These are phyloP conservation scores for Eucalyptus globulus DNA, from an alignment of 345 rosid species.

Conservation along the genomic window DNA sequence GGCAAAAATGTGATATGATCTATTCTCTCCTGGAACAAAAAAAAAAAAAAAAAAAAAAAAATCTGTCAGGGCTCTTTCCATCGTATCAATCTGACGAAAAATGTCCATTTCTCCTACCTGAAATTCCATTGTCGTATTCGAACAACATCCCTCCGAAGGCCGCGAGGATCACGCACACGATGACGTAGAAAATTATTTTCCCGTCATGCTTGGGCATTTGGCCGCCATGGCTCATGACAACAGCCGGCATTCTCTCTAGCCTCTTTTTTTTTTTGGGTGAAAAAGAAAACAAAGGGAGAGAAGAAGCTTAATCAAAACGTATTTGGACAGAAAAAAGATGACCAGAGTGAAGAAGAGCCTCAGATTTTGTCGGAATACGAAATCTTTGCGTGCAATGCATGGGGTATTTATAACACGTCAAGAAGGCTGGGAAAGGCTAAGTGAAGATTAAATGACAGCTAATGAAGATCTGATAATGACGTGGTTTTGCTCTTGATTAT, in stretches of 20 bases:
- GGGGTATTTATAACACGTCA: not conserved
- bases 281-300: not conserved
- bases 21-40: not conserved
- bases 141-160: constrained; percentile 48
- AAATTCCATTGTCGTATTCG: constrained; percentile 15
- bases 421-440: not conserved
- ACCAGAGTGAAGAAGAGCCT: not conserved
- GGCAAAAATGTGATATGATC: not conserved
- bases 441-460: not conserved
- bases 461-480: not conserved
- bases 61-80: not conserved
- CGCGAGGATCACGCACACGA: constrained; percentile 19
- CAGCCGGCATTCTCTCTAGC: constrained; percentile 17
- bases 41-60: no score
- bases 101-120: constrained; percentile 9
- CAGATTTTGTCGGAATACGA: not conserved
- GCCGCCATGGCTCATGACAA: not conserved
- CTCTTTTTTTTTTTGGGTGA: not conserved
- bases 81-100: not conserved
- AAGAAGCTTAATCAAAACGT: not conserved
- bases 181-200: constrained; percentile 12
- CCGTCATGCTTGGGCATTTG: constrained; percentile 23
- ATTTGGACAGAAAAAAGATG: not conserved
- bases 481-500: not conserved
- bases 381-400: not conserved